Conservation (phyloP, 2,329 filamentous ascomycete genomes). For the Calonectria pauciramosa region DNA sequence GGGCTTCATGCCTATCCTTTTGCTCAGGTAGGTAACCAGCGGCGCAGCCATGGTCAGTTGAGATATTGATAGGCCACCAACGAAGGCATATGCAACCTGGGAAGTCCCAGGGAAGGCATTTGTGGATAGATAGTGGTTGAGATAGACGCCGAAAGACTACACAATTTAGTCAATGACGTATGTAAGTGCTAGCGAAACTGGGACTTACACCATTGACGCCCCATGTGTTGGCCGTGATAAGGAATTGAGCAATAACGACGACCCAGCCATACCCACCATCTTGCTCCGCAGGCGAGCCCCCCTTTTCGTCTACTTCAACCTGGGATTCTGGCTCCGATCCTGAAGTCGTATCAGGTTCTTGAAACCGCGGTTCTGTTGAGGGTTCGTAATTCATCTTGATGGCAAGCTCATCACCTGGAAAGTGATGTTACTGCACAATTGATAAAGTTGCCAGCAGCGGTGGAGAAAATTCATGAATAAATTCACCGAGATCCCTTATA, state of each 20-base stretch:
- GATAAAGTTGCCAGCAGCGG: background rate
- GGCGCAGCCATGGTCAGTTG: constrained; percentile 9
- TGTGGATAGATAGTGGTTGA: constrained; percentile 7
- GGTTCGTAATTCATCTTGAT: constrained; percentile 2
- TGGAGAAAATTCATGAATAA: background rate
- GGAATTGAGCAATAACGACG: constrained; percentile 3
- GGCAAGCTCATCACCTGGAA: background rate
- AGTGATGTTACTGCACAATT: background rate
- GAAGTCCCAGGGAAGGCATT: constrained; percentile 5
- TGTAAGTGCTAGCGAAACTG: background rate
- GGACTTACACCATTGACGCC: constrained; percentile 10
- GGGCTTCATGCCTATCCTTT: constrained; percentile 44
- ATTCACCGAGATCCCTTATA: background rate
- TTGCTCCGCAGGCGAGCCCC: background rate
- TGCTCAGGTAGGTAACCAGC: background rate
- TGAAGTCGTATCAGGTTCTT: background rate
- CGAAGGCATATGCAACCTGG: constrained; percentile 2
- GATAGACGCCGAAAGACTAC: constrained; percentile 7
- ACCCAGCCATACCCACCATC: constrained; percentile 17
- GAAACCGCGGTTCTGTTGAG: background rate
- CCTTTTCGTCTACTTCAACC: background rate
- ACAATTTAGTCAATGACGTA: background rate
- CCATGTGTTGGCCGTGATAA: constrained; percentile 15
- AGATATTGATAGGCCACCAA: background rate
- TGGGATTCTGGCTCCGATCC: background rate